These are phyloP conservation scores for Arthrobotrys musiformis DNA, from an alignment of 2,329 filamentous ascomycete genomes.

Conservation along the genomic window DNA sequence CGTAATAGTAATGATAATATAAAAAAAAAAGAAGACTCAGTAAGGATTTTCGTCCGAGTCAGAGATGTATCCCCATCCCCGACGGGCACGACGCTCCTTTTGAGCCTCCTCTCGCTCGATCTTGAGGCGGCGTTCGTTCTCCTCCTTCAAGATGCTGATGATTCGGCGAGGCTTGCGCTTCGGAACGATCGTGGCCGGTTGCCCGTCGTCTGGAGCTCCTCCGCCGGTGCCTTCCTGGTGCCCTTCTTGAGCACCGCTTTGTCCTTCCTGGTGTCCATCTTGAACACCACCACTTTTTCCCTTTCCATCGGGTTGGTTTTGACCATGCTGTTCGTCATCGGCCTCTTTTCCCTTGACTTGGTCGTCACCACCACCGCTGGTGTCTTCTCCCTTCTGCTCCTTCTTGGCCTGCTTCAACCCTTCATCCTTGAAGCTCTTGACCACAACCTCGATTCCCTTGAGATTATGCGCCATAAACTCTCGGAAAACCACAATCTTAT, in stretches of 20 bases:
- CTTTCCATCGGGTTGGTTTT: conserved; percentile 7
- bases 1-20: too few relatives aligned
- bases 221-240: background rate
- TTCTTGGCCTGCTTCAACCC: conserved; percentile 39
- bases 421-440: conserved; percentile 45
- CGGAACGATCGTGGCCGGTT: background rate
- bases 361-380: background rate
- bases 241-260: background rate
- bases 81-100: conserved; percentile 9
- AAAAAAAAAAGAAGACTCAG: background rate
- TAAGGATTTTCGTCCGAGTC: background rate
- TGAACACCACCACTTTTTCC: background rate
- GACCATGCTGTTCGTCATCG: background rate
- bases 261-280: background rate
- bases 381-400: conserved; percentile 35
- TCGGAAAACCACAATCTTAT: conserved; percentile 34
- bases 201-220: background rate
- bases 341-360: background rate
- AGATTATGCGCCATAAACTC: conserved; percentile 52
- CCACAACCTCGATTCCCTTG: conserved; percentile 45
- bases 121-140: conserved; percentile 8
- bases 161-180: conserved; percentile 11
- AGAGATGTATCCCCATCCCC: background rate
- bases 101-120: background rate
- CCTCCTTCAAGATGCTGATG: conserved; percentile 13